Evolutionary conservation across 257 asterid species (phyloP), one percentile per base, ranked within the genome.

Genomic region (Nicotiana attenuata): DNA sequence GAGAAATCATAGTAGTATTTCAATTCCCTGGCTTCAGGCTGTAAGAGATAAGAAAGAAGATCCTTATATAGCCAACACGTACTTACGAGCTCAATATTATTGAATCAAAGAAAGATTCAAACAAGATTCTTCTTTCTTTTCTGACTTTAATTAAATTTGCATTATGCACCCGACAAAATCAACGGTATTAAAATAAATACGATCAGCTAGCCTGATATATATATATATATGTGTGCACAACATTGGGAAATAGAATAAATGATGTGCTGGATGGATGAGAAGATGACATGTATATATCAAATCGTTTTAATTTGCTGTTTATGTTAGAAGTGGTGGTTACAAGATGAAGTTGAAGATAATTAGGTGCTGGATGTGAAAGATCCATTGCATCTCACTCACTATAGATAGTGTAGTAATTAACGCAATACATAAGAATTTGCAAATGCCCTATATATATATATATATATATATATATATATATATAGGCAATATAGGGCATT

Each of bases 101-200:
- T 75, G 79, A 57, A 73, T 38, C 57, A 69, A 38, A 69, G 33
- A 67, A 60, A 75, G 79, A 73, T 73, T 73, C 79, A 73, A 73
- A 47, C 79, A 50, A 24, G 79, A 75, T 75, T 75, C 63, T 50
- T 75, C 63, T 50, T 75, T 50, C 63, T 50, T 71, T 71, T 52
- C 19, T 52, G 57, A 52, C 57, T 52, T 52, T 13, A 10, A 47
- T 11, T 47, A 3, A 47, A 13, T 7, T 7, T 45, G 20, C 61
- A 71, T 60, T 60, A 60, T 60, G 65, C 65, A 8, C 26, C 65
- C 47, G 77, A 69, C 78, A 13, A 22, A 45, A 47, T 73, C 79
- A 73, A 47, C 61, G 8, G 15, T n/a, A 71, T 20, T 20, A 20
- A 61, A 59, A 61, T 61, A 35, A 1, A 56, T 16, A 56, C 61